These are phyloP conservation scores for Russula griseocarnosa DNA, from an alignment of 768 basidiomycete species.

Conservation along the genomic window DNA sequence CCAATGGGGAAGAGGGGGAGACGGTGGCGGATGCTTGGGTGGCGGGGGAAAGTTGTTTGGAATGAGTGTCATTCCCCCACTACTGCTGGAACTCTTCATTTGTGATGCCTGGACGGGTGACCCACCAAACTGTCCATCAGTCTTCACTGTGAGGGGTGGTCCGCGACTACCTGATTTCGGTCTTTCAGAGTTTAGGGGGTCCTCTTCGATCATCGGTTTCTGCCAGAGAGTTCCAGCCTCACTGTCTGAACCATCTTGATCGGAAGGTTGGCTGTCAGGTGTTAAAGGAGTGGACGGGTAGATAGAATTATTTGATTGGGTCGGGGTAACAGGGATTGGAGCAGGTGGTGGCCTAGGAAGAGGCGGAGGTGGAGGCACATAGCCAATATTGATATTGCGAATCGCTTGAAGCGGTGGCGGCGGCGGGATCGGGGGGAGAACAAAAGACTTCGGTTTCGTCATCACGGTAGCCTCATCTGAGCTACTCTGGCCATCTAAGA, in stretches of 20 bases:
- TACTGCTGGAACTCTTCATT: conserved; percentile 24
- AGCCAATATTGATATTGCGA: conserved; percentile 19
- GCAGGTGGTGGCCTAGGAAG: conserved; percentile 22
- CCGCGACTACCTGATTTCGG: conserved; percentile 22
- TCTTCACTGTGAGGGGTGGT: conserved; percentile 29
- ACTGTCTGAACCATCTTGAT: conserved; percentile 49
- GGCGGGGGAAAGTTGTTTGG: conserved; percentile 30
- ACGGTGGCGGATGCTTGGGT: conserved; percentile 31
- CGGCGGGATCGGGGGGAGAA: conserved; percentile 26
- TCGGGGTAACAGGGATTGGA: conserved; percentile 13
- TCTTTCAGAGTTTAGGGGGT: conserved; percentile 12
- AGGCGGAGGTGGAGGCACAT: conserved; percentile 27
- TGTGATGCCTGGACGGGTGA: conserved; percentile 31
- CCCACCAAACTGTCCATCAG: conserved; percentile 31
- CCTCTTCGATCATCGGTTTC: conserved; percentile 36
- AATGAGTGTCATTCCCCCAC: conserved; percentile 39
- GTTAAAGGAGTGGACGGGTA: conserved; percentile 23
- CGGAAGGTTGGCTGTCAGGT: conserved; percentile 22
- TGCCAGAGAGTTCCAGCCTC: conserved; percentile 48
- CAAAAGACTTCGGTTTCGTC: conserved; percentile 18
- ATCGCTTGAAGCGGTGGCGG: conserved; percentile 23
- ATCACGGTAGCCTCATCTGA: conserved; percentile 24
- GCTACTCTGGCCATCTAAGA: conserved; percentile 24
- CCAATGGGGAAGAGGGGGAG: conserved; percentile 27
- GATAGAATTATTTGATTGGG: conserved; percentile 5